These are phyloP conservation scores for Ophiostoma ulmi DNA, from an alignment of 2,329 filamentous ascomycete species.

Conservation along the genomic window DNA sequence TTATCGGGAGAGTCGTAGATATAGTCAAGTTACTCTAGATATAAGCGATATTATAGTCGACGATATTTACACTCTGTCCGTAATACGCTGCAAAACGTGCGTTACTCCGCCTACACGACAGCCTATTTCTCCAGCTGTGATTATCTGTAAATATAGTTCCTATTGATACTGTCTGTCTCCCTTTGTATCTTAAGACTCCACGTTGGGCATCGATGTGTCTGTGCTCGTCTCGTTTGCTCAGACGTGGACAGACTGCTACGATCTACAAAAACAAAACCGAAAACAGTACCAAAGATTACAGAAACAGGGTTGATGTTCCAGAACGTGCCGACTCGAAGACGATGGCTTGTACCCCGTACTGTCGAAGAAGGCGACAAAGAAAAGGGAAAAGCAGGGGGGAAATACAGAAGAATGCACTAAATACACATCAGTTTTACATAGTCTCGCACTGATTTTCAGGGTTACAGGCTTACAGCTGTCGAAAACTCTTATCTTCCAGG, in stretches of 20 bases:
- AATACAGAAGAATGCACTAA: background rate
- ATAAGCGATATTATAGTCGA: background rate
- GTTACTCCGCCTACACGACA: too few species aligned
- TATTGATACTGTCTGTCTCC: too few species aligned
- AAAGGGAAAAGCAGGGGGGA: background rate
- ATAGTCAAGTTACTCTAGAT: background rate
- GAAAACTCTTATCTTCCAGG: background rate
- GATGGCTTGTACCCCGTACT: background rate
- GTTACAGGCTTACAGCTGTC: background rate
- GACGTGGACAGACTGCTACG: background rate
- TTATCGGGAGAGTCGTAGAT: background rate
- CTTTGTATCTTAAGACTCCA: background rate
- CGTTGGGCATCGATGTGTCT: constrained; percentile 1
- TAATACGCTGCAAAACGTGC: background rate
- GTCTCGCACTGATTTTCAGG: background rate
- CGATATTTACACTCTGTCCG: background rate
- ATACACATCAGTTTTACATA: background rate
- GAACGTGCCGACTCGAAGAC: constrained; percentile 5
- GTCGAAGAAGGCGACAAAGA: background rate
- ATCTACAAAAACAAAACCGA: background rate
- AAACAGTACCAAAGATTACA: background rate
- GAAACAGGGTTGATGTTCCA: constrained; percentile 1
- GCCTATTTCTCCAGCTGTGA: too few species aligned
- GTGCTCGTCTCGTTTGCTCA: constrained; percentile 4
- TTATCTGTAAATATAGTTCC: too few species aligned